Evolutionary conservation across 225 moss, liverwort and hornwort species (phyloP).

Genomic region (Antitrichia curtipendula): DNA sequence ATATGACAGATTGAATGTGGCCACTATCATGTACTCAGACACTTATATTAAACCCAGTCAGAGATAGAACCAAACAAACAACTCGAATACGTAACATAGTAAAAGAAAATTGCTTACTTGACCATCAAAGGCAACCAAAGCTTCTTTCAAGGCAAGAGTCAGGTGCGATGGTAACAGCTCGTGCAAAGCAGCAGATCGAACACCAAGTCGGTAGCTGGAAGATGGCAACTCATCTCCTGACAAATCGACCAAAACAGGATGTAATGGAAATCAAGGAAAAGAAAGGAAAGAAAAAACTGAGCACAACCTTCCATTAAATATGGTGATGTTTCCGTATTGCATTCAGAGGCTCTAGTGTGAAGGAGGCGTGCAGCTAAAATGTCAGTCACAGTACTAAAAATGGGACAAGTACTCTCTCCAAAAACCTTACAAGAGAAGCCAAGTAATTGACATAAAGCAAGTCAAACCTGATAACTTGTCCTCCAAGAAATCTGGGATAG

Average conservation of each 20-base stretch:
- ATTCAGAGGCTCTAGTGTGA: background rate
- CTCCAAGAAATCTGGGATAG: slow-evolving; percentile 80
- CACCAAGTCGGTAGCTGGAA: slow-evolving; percentile 93
- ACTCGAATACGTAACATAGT: background rate
- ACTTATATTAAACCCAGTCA: background rate
- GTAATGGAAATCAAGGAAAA: background rate
- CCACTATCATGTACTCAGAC: background rate
- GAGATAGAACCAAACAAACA: background rate
- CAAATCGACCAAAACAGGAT: background rate
- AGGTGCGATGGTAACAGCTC: slow-evolving; percentile 66
- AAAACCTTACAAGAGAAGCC: background rate
- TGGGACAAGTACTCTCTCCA: background rate
- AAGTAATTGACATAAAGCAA: background rate
- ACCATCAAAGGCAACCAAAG: slow-evolving; percentile 50
- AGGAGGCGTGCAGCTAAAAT: background rate
- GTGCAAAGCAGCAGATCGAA: slow-evolving; percentile 57
- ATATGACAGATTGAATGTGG: background rate
- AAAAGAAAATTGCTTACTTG: slow-evolving; percentile 37
- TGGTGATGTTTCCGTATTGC: background rate
- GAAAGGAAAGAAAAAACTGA: background rate
- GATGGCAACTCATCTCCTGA: slow-evolving; percentile 61
- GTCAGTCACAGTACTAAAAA: background rate
- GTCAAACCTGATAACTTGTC: slow-evolving; percentile 53
- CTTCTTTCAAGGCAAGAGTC: slow-evolving; percentile 62
- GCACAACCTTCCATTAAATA: background rate